These are phyloP conservation scores for Eucommia ulmoides DNA, from an alignment of 257 asterid species.

Conservation along the genomic window DNA sequence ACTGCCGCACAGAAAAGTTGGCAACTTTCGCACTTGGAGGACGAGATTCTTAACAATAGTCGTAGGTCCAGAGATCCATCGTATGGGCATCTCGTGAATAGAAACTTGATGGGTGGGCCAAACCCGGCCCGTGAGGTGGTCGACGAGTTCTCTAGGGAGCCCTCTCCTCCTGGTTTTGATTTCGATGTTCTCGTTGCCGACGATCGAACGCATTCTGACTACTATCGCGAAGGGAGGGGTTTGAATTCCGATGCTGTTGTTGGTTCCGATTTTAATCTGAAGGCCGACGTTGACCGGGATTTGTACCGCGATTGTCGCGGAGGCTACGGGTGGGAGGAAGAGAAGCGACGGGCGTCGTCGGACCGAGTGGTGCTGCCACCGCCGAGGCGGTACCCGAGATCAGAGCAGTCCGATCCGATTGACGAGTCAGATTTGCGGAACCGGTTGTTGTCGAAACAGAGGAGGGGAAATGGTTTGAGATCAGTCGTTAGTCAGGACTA, in stretches of 20 bases:
- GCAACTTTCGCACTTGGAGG: slow-evolving; percentile 7
- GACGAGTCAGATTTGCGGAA: slow-evolving; percentile 57
- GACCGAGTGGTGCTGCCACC: slow-evolving; percentile 32
- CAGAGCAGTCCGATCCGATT: slow-evolving; percentile 30
- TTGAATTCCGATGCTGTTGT: slow-evolving; percentile 17
- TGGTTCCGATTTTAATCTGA: slow-evolving; percentile 36
- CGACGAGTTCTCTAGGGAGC: slow-evolving; percentile 73
- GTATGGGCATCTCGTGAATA: no score
- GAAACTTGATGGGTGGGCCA: slow-evolving; percentile 8
- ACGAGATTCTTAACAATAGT: no score
- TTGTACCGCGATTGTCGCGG: slow-evolving; percentile 31
- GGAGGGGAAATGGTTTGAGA: slow-evolving; percentile 61
- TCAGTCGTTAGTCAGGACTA: slow-evolving; percentile 62
- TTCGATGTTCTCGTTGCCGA: slow-evolving; percentile 89
- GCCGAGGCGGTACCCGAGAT: slow-evolving; percentile 39
- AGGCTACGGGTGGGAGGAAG: slow-evolving; percentile 47
- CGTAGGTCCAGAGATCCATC: no score
- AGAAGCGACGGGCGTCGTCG: slow-evolving; percentile 35
- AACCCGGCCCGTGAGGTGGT: slow-evolving; percentile 15
- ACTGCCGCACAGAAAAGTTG: slow-evolving; percentile 26
- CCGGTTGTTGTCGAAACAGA: slow-evolving; percentile 50
- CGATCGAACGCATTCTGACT: slow-evolving; percentile 60
- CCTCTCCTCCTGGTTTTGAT: slow-evolving; percentile 93
- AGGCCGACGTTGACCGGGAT: slow-evolving; percentile 33
- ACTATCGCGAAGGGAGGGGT: slow-evolving; percentile 24